Percentiles rank a stretch among this genome's conserved stretches.
These are phyloP conservation scores for Solanum hybrid DNA, from an alignment of 305 asterid genomes.

Conservation along the genomic window DNA sequence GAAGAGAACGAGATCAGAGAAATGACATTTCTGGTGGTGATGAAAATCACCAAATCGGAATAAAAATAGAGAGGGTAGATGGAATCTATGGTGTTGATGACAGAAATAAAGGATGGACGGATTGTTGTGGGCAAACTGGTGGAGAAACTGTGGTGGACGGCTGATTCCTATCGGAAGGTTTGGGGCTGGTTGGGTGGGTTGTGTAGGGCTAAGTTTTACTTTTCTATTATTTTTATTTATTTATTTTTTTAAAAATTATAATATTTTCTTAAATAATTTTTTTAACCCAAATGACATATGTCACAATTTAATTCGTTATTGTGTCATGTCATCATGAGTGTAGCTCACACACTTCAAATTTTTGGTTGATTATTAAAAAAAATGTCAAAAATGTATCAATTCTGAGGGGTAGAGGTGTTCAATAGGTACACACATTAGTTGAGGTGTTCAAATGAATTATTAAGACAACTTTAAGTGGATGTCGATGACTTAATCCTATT, in stretches of 20 bases:
- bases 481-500: not conserved
- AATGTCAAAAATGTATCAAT: too few species aligned
- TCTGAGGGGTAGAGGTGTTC: not conserved
- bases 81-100: not conserved
- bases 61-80: not conserved
- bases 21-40: not conserved
- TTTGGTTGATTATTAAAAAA: not conserved
- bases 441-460: not conserved
- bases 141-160: not conserved
- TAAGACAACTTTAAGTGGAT: not conserved
- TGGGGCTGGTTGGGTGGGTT: not conserved
- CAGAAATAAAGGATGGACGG: not conserved
- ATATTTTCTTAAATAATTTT: too few species aligned
- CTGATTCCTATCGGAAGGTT: not conserved
- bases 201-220: not conserved
- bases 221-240: too few species aligned
- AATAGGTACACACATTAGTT: not conserved
- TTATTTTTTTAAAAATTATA: too few species aligned
- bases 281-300: not conserved
- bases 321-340: not conserved
- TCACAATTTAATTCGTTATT: not conserved
- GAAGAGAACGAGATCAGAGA: not conserved
- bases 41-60: not conserved
- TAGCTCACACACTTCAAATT: not conserved
- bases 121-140: not conserved